These are phyloP conservation scores for Recurvomyces mirabilis DNA, from an alignment of 495 filamentous ascomycete genomes.

Conservation along the genomic window DNA sequence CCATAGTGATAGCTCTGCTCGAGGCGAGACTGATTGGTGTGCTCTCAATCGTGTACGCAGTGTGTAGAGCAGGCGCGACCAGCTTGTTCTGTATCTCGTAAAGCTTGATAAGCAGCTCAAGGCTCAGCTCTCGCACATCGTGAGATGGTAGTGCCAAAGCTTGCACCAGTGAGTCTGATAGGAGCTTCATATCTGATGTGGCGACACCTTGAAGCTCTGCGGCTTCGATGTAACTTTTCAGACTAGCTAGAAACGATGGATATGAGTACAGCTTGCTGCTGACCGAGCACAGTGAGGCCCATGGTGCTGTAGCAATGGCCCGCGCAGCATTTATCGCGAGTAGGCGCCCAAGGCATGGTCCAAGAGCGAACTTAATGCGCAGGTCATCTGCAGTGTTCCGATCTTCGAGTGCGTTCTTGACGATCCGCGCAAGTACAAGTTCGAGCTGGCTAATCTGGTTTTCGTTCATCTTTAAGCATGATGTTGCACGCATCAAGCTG, in stretches of 20 bases:
- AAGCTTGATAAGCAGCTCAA: constrained; percentile 53
- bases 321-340: not conserved
- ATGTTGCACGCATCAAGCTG: not conserved
- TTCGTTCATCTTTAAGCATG: not conserved
- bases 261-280: not conserved
- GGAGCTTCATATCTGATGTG: constrained; percentile 33
- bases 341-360: not conserved
- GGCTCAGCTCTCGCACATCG: constrained; percentile 53
- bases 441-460: not conserved
- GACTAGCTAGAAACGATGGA: constrained; percentile 7
- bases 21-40: constrained; percentile 66
- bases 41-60: constrained; percentile 60
- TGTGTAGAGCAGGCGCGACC: constrained; percentile 33
- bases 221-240: constrained; percentile 5
- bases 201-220: not conserved
- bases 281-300: constrained; percentile 1
- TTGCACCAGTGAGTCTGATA: constrained; percentile 51
- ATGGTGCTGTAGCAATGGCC: not conserved
- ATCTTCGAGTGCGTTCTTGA: not conserved
- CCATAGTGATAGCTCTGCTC: constrained; percentile 63
- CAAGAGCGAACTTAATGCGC: not conserved
- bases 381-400: not conserved
- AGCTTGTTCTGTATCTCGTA: constrained; percentile 26
- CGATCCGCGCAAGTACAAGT: not conserved
- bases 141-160: constrained; percentile 66